Percentiles rank a stretch among this genome's conserved stretches.
These are phyloP conservation scores for Erysiphe pulchra DNA, from an alignment of 2,329 filamentous ascomycete species.

Conservation along the genomic window DNA sequence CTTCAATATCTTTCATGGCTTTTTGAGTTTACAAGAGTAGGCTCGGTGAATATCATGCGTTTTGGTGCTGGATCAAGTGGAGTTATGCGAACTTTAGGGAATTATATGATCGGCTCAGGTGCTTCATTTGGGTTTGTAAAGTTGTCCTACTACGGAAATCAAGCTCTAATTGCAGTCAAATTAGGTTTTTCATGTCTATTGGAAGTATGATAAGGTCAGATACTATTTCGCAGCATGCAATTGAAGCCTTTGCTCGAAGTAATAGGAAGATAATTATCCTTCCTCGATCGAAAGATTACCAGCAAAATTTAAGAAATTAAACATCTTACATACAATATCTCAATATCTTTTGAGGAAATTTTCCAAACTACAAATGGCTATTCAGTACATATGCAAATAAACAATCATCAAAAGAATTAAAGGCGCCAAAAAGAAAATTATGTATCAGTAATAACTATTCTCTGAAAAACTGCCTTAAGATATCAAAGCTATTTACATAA, in stretches of 20 bases:
- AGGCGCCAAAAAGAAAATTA: too few relatives aligned
- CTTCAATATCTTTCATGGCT: background rate
- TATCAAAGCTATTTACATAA: too few relatives aligned
- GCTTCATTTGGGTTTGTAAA: conserved; percentile 66
- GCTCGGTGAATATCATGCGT: conserved; percentile 81
- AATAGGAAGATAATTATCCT: conserved; percentile 50
- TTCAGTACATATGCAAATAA: too few relatives aligned
- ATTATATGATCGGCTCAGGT: conserved; percentile 89
- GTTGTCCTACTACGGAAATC: background rate
- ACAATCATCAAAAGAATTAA: too few relatives aligned
- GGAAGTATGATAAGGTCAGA: conserved; percentile 91
- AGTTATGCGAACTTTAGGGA: conserved; percentile 77
- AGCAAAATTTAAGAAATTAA: too few relatives aligned
- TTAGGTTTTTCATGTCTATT: conserved; percentile 91
- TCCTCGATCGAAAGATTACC: conserved; percentile 3
- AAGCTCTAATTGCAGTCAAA: background rate
- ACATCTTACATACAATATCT: too few relatives aligned
- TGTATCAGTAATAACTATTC: too few relatives aligned
- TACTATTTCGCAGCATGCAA: conserved; percentile 41
- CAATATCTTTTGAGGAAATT: too few relatives aligned
- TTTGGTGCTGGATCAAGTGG: conserved; percentile 85
- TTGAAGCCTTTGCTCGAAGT: conserved; percentile 51
- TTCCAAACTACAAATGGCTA: too few relatives aligned
- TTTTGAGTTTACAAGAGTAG: conserved; percentile 19
- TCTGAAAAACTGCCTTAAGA: too few relatives aligned